These are phyloP conservation scores for Phytophthora sansomeana DNA, from an alignment of 352 stramenopile species.

Conservation along the genomic window DNA sequence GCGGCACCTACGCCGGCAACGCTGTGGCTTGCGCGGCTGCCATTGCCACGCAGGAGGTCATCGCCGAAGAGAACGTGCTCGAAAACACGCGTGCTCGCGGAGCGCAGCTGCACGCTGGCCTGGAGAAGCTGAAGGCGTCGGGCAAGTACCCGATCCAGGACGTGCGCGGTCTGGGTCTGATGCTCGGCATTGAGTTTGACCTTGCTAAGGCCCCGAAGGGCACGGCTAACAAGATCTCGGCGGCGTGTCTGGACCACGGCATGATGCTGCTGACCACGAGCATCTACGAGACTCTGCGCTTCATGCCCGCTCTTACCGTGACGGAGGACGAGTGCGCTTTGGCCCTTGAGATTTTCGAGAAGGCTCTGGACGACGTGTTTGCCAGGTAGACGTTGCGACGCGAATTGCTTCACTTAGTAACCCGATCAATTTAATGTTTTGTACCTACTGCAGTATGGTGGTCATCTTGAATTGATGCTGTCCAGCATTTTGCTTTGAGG, in stretches of 20 bases:
- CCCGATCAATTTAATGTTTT: slow-evolving; percentile 28
- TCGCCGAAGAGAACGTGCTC: slow-evolving; percentile 91
- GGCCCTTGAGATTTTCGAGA: slow-evolving; percentile 68
- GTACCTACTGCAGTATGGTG: too few species aligned
- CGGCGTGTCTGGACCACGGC: slow-evolving; percentile 86
- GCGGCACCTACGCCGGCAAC: slow-evolving; percentile 94
- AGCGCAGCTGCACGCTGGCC: slow-evolving; percentile 73
- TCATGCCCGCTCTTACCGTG: slow-evolving; percentile 93
- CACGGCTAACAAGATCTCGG: slow-evolving; percentile 75
- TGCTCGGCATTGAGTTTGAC: slow-evolving; percentile 94
- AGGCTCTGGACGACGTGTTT: slow-evolving; percentile 59
- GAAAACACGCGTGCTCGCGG: slow-evolving; percentile 84
- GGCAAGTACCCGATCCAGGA: slow-evolving; percentile 85
- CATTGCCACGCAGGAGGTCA: slow-evolving; percentile 88
- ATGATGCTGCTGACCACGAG: slow-evolving; percentile 94
- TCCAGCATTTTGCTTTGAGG: too few species aligned
- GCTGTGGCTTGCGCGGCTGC: slow-evolving; percentile 92
- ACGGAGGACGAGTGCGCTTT: slow-evolving; percentile 74
- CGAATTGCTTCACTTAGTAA: slow-evolving; percentile 12
- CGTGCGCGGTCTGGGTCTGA: slow-evolving; percentile 92
- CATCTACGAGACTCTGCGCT: slow-evolving; percentile 93
- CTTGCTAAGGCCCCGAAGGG: slow-evolving; percentile 53
- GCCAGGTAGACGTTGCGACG: slow-evolving; percentile 34
- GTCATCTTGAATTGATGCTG: too few species aligned
- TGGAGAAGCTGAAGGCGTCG: slow-evolving; percentile 80